Conservation (phyloP, 306 rosid genomes). For the apple (Malus domestica) region ASM211411v1 NC_041803.1:51439501-51440000, state of each 20-base stretch:
- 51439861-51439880: no score
- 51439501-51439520: neutral
- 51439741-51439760: constrained; percentile 30
- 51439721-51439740: neutral
- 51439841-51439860: no score
- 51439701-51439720: neutral
- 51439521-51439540: no score
- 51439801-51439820: constrained; percentile 4
- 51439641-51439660: neutral
- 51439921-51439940: no score
- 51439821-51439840: no score
- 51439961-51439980: neutral
- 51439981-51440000: constrained; percentile 17
- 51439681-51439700: neutral
- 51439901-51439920: no score
- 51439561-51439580: constrained; percentile 53
- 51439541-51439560: constrained; percentile 37
- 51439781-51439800: constrained; percentile 32
- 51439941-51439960: no score
- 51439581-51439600: constrained; percentile 48
- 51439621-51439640: constrained; percentile 23
- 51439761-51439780: constrained; percentile 30
- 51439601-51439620: constrained; percentile 47
- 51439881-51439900: no score
- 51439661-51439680: no score